A percentile compares a stretch with the other conserved stretches of the same genome.
phyloP scores from a whole-genome alignment of 106 monocot genomes.

The Apostasia shenzhenica region DNA sequence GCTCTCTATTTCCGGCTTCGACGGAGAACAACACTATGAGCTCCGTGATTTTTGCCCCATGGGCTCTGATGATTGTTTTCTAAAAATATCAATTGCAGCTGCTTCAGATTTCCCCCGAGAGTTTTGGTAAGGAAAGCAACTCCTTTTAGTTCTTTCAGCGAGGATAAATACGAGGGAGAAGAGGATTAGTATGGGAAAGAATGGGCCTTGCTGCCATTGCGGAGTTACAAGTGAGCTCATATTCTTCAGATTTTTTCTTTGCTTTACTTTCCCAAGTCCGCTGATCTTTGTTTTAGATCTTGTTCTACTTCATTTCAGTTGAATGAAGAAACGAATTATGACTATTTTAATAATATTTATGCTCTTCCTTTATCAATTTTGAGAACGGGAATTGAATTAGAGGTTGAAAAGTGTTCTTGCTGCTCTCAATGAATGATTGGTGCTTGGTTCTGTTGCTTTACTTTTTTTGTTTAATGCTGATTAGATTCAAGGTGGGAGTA shows the following conservation, averaged over 20 bases:
- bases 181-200: conserved; percentile 67
- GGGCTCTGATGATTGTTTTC: neutral
- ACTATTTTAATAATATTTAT: neutral
- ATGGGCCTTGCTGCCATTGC: conserved; percentile 95
- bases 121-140: too few relatives aligned
- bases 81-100: neutral
- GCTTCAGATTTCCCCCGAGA: neutral
- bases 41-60: neutral
- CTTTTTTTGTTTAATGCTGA: neutral
- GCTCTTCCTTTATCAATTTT: neutral
- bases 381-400: neutral
- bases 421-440: neutral
- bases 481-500: neutral
- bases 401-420: neutral
- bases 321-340: conserved; percentile 4
- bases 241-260: conserved; percentile 16
- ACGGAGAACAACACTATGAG: too few relatives aligned
- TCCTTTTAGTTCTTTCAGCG: conserved; percentile 5
- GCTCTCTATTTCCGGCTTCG: neutral
- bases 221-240: conserved; percentile 96
- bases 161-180: conserved; percentile 2
- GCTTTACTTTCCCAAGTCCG: neutral
- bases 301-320: neutral
- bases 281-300: conserved; percentile 1
- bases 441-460: too few relatives aligned